Evolutionary conservation across 1,284 basidiomycete species (phyloP), one percentile per base, ranked within the genome.

Genomic region (Exobasidium rhododendri): DNA sequence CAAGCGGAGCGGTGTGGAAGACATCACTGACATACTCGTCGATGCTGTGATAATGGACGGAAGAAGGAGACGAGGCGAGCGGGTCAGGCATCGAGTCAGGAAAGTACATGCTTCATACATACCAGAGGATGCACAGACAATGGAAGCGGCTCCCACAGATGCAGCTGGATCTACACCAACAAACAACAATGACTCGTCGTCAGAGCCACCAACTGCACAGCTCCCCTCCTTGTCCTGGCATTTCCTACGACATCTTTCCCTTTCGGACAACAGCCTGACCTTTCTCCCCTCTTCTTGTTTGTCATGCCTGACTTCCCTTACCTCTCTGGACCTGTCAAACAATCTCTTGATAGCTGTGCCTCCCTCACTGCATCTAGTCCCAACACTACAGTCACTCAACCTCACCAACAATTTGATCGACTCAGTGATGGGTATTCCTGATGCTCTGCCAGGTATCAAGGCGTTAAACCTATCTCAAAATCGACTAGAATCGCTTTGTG

Each of bases 371-470:
- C 85, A 87, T 4, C 77, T 83, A 0, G 85, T 97, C 6, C 86
- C 88, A 72, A 88, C 87, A 64, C 89, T 97, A 52, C 81, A 86
- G 49, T 90, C 89, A 31, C 88, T 98, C 73, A 94, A 96, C 81
- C 85, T 98, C 20, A 85, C 89, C 17, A 89, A 93, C 81, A 97
- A 98, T 82, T 89, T 97, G 85, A 93, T 98, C 69, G 92, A 94
- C 73, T 94, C 93, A 4, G 89, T 97, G 17, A 85, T 94, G 2
- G 91, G 90, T 29, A 92, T 77, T 65, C 75, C 71, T 62, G 58
- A 63, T 20, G 47, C 71, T 0, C 40, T 79, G 0, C 61, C 55
- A 10, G 57, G 56, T 3, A 68, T 79, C 28, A 62, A 61, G 28
- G 65, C 65, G n/a, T 70, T 77, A 47, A 77, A 75, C 50, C 62